phyloP scores from a whole-genome alignment of 2,329 filamentous ascomycete genomes.

The Truncatella angustata region DNA sequence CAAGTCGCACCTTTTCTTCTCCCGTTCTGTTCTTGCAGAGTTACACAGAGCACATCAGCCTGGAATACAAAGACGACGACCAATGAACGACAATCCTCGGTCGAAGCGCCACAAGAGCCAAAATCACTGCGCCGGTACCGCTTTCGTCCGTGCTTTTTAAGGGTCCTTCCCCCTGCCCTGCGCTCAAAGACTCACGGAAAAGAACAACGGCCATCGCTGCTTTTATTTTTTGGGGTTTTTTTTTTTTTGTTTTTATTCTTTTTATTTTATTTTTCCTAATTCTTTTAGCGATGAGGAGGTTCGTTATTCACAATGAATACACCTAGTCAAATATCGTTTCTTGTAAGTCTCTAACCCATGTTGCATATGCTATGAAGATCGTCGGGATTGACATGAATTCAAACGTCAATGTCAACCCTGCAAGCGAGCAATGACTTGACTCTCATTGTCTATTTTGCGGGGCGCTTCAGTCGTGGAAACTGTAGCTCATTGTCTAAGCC shows the following conservation, averaged over 20 bases:
- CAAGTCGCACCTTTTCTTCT: not conserved
- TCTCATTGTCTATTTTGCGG: conserved; percentile 2
- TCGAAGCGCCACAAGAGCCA: not conserved
- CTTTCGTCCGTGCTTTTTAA: conserved; percentile 23
- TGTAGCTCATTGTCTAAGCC: not conserved
- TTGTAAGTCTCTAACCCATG: conserved; percentile 22
- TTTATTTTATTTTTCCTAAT: conserved; percentile 11
- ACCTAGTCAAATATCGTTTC: conserved; percentile 29
- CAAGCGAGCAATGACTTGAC: not conserved
- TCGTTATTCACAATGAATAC: conserved; percentile 27
- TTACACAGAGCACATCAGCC: not conserved
- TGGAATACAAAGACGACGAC: too few species aligned
- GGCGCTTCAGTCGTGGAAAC: not conserved
- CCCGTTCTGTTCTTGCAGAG: not conserved
- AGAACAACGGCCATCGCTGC: not conserved
- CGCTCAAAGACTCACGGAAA: too few species aligned
- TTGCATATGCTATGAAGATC: too few species aligned
- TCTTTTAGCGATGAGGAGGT: not conserved
- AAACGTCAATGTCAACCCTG: not conserved
- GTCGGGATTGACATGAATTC: not conserved
- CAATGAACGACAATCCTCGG: too few species aligned
- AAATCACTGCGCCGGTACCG: not conserved
- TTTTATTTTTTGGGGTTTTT: not conserved
- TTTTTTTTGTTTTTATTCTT: not conserved
- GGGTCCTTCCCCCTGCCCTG: conserved; percentile 21